Conservation (phyloP, 345 rosid genomes). For the Euphorbia pulcherrima region DNA sequence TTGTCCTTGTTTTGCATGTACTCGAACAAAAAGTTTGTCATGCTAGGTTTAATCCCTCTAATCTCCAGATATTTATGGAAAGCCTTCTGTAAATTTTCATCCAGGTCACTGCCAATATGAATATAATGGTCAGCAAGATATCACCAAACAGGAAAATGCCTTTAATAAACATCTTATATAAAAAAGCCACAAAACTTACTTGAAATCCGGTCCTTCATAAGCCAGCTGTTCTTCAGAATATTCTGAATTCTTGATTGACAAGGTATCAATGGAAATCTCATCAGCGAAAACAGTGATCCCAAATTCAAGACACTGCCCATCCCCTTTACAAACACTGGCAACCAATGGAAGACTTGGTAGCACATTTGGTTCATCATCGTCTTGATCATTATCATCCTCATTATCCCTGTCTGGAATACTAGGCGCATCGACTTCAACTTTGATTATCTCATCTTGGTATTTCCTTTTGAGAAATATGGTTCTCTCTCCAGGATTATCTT, state of each 20-base stretch:
- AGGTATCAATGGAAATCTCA: slow-evolving; percentile 51
- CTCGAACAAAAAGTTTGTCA: slow-evolving; percentile 37
- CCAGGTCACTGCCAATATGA: slow-evolving; percentile 48
- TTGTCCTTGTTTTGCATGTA: slow-evolving; percentile 54
- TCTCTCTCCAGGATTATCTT: slow-evolving; percentile 57
- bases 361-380: not conserved
- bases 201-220: slow-evolving; percentile 65
- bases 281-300: slow-evolving; percentile 46
- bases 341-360: slow-evolving; percentile 43
- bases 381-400: slow-evolving; percentile 20
- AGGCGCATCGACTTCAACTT: slow-evolving; percentile 49
- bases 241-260: slow-evolving; percentile 37
- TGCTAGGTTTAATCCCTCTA: slow-evolving; percentile 56
- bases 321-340: slow-evolving; percentile 42
- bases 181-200: slow-evolving; percentile 35
- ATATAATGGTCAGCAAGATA: not conserved
- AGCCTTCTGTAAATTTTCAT: slow-evolving; percentile 63
- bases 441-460: slow-evolving; percentile 43
- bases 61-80: slow-evolving; percentile 56
- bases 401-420: slow-evolving; percentile 20
- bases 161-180: not conserved
- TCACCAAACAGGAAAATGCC: not conserved
- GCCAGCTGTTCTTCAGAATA: slow-evolving; percentile 43
- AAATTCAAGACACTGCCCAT: slow-evolving; percentile 44
- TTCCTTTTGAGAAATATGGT: slow-evolving; percentile 38